Base-by-base conservation (phyloP, 1,284 basidiomycete species). In the Cryptococcus floricola region DNA sequence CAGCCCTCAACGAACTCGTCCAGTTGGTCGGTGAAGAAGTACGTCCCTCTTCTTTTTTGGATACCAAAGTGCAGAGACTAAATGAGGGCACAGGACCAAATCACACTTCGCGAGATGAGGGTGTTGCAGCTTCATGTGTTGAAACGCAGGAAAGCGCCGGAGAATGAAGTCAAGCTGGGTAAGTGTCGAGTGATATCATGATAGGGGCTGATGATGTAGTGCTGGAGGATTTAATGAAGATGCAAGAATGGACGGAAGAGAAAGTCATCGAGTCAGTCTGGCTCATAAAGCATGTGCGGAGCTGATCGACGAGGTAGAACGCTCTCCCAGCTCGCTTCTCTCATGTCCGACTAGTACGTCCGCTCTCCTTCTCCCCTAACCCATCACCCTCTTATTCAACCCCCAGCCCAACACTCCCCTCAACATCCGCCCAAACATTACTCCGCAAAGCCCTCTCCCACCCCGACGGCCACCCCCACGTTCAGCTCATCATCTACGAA, bases 401-500 rank as follows among this genome's bases (percentile, higher is more conserved):
- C 13, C 9, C n/a, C 31, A 48, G 46, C 25, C 46, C 46, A 1
- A 28, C 25, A 12, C n/a, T 48, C 4, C 46, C 46, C 12, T 25
- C 46, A 4, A n/a, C 19, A 14, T 1, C 38, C 19, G 19, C 23
- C 1, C 48, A 39, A 18, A 50, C 12, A 39, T 27, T 38, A 9
- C 38, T 50, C 13, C 37, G 19, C 10, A n/a, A 14, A 4, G 38
- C 48, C 19, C 12, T 50, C 5, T 28, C 38, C 34, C 12, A 39
- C 19, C n/a, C 10, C 14, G 19, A 37, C 14, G 48, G 48, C n/a
- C 38, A 50, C 23, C 37, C 48, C 23, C 27, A 39, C 31, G 37
- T 50, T 7, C 48, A 39, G 16, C 13, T 50, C 10, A 50, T 50
- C 34, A 50, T 50, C 18, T 50, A 50, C 13, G 48, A 50, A 19